These are phyloP conservation scores for Metschnikowia sp. DNA, from an alignment of 805 yeast genomes.

Conservation along the genomic window DNA sequence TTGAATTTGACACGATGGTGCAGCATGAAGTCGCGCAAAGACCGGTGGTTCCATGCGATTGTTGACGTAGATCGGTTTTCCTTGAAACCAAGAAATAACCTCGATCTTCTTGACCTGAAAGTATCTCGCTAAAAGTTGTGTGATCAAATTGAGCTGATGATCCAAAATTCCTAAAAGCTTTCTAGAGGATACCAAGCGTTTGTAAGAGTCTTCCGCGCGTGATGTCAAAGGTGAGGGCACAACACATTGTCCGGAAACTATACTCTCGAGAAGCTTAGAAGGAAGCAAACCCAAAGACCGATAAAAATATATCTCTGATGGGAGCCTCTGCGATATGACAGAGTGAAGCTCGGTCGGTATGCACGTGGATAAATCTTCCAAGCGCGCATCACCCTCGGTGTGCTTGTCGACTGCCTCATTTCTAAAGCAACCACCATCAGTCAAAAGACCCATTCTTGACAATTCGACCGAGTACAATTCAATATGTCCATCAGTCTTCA, in stretches of 20 bases:
- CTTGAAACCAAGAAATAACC: conserved; percentile 53
- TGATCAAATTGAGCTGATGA: conserved; percentile 60
- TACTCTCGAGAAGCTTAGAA: conserved; percentile 59
- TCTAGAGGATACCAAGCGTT: conserved; percentile 45
- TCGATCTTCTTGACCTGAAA: conserved; percentile 71
- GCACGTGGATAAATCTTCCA: conserved; percentile 3
- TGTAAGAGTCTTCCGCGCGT: conserved; percentile 55
- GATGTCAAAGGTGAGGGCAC: conserved; percentile 69
- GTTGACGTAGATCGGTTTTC: conserved; percentile 41
- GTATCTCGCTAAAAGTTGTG: conserved; percentile 76
- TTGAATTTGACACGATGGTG: neutral
- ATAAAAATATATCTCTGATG: conserved; percentile 82
- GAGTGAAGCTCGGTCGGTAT: conserved; percentile 81
- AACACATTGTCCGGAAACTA: conserved; percentile 58
- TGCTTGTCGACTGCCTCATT: neutral
- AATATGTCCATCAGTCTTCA: conserved; percentile 65
- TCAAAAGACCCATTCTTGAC: conserved; percentile 29
- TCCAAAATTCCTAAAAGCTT: conserved; percentile 52
- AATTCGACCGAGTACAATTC: conserved; percentile 50
- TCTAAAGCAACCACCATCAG: neutral
- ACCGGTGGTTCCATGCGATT: conserved; percentile 48
- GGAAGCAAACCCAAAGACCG: conserved; percentile 72
- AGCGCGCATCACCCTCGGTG: too few species aligned
- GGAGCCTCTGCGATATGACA: conserved; percentile 77
- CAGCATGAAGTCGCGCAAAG: neutral